phyloP scores from a whole-genome alignment of 192 early-diverging fungal genomes.

The Umbelopsis sp. region DNA sequence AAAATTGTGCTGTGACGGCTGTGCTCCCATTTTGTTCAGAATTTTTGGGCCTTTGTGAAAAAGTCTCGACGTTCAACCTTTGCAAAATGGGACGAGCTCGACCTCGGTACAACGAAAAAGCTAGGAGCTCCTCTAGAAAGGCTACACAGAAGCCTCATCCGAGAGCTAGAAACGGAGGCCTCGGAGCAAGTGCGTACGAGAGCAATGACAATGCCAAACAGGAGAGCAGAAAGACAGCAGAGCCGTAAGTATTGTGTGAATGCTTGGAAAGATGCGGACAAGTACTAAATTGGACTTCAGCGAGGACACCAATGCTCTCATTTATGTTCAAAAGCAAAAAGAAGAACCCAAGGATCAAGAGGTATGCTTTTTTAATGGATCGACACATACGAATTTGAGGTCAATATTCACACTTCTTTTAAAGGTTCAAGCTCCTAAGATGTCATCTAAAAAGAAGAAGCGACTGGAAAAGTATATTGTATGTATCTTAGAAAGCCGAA shows the following conservation, averaged over 20 bases:
- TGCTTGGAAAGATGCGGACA: background rate
- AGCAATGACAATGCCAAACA: slow-evolving; percentile 27
- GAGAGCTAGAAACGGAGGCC: slow-evolving; percentile 55
- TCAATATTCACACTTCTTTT: background rate
- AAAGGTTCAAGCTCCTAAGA: slow-evolving; percentile 23
- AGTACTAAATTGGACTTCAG: background rate
- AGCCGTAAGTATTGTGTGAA: background rate
- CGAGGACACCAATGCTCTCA: slow-evolving; percentile 37
- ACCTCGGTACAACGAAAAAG: slow-evolving; percentile 61
- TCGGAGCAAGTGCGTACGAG: slow-evolving; percentile 33
- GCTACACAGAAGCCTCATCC: slow-evolving; percentile 47
- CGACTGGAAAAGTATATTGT: slow-evolving; percentile 80
- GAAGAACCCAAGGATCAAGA: background rate
- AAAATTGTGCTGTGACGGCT: background rate
- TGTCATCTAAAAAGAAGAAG: slow-evolving; percentile 77
- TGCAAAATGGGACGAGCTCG: slow-evolving; percentile 52
- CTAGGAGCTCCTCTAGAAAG: slow-evolving; percentile 49
- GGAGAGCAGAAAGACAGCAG: background rate
- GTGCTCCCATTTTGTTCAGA: no score
- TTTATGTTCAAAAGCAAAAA: slow-evolving; percentile 28
- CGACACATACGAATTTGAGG: no score
- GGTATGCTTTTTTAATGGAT: background rate
- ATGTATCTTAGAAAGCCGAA: slow-evolving; percentile 22
- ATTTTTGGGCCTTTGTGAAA: no score
- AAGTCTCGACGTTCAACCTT: background rate